These are phyloP conservation scores for Phytophthora tentaculata DNA, from an alignment of 352 stramenopile genomes.

Conservation along the genomic window DNA sequence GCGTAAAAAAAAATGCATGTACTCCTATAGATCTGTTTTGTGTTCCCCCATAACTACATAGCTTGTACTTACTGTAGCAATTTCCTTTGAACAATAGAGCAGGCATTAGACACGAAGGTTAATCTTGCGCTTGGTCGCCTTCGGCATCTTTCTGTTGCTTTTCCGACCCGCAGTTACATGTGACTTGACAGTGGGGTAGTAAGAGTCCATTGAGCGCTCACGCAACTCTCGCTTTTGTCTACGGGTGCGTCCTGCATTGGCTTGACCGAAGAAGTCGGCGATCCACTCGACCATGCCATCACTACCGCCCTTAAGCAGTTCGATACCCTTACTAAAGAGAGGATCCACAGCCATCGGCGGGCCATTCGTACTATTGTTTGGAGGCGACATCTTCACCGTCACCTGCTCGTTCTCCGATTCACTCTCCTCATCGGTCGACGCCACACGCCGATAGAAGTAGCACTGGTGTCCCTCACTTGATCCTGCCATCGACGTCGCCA, in stretches of 20 bases:
- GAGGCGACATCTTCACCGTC: constrained; percentile 24
- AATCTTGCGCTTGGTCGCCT: constrained; percentile 34
- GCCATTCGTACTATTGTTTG: constrained; percentile 22
- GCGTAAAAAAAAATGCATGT: constrained; percentile 34
- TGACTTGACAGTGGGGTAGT: constrained; percentile 77
- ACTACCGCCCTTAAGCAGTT: constrained; percentile 75
- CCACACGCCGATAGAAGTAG: constrained; percentile 94
- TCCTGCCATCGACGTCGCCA: constrained; percentile 94
- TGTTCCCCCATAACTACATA: constrained; percentile 25
- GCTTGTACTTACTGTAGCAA: constrained; percentile 23
- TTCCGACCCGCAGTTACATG: constrained; percentile 36
- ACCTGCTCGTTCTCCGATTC: constrained; percentile 32
- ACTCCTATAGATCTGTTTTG: constrained; percentile 27
- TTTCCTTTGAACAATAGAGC: constrained; percentile 14
- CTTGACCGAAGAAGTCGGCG: constrained; percentile 70
- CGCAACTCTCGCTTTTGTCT: constrained; percentile 64
- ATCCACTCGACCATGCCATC: constrained; percentile 82
- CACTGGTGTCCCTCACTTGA: constrained; percentile 96
- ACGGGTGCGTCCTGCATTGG: constrained; percentile 70
- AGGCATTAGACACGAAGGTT: constrained; percentile 31
- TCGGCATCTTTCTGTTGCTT: constrained; percentile 27
- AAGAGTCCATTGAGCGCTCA: constrained; percentile 74
- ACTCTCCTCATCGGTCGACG: constrained; percentile 20
- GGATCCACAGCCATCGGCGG: constrained; percentile 69
- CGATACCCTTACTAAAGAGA: constrained; percentile 80